phyloP scores from a whole-genome alignment of 306 rosid species.

The Delonix regia region DNA sequence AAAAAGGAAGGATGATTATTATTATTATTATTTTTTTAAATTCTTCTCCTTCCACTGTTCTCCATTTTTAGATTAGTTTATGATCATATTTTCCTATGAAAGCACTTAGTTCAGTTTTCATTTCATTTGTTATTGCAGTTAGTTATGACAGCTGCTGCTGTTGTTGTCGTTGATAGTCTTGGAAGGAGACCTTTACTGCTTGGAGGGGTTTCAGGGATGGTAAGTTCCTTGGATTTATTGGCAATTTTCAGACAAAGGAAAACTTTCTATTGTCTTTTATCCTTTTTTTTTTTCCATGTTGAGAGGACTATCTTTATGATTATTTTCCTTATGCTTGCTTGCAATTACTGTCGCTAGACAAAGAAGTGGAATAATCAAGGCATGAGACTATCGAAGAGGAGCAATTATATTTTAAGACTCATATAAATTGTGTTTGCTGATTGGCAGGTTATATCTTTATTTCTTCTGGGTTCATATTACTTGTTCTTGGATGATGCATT shows the following conservation, averaged over 20 bases:
- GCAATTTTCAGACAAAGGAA: constrained; percentile 22
- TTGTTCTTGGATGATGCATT: constrained; percentile 65
- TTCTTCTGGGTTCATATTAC: constrained; percentile 91
- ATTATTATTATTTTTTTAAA: neutral
- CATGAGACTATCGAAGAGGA: constrained; percentile 13
- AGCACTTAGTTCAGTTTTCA: constrained; percentile 1
- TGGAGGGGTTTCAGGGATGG: constrained; percentile 95
- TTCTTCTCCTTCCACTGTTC: neutral
- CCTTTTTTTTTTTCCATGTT: constrained; percentile 21
- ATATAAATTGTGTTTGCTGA: neutral
- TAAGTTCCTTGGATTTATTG: constrained; percentile 35
- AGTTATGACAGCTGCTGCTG: constrained; percentile 89
- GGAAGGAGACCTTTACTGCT: constrained; percentile 97
- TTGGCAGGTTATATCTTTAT: constrained; percentile 79
- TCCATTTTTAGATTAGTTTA: neutral
- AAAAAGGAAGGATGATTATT: neutral
- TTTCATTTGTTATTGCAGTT: constrained; percentile 53
- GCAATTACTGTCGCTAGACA: constrained; percentile 5
- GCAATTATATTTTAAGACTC: constrained; percentile 6
- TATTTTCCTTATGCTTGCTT: neutral
- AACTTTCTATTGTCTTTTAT: neutral
- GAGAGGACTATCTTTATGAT: neutral
- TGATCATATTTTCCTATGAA: constrained; percentile 18
- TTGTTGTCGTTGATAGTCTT: constrained; percentile 70
- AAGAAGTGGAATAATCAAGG: constrained; percentile 10